Conservation (phyloP, 371 early-diverging fungal species). For the Capniomyces stellatus region DNA sequence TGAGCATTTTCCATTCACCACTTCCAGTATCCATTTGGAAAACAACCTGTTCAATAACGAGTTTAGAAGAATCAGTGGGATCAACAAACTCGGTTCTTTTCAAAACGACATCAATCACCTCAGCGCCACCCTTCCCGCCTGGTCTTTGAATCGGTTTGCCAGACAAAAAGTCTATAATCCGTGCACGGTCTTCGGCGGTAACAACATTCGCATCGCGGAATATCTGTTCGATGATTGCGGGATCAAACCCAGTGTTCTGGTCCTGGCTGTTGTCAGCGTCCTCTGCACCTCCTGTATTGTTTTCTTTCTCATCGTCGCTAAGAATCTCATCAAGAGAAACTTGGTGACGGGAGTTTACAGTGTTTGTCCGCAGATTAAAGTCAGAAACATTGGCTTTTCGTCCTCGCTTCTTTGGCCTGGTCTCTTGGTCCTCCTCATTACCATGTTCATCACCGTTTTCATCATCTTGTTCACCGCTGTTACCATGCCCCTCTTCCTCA, state of each 20-base stretch:
- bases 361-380: background rate
- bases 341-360: too few species aligned
- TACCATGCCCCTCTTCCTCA: background rate
- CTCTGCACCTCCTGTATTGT: background rate
- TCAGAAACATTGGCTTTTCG: too few species aligned
- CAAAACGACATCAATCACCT: background rate
- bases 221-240: background rate
- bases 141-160: background rate
- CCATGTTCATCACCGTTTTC: background rate
- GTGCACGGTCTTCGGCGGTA: background rate
- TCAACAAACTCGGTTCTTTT: background rate
- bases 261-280: background rate
- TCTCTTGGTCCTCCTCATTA: background rate
- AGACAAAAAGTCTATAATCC: background rate
- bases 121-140: background rate
- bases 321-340: too few species aligned
- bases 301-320: background rate
- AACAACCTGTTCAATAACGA: conserved; percentile 1
- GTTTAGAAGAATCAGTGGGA: background rate
- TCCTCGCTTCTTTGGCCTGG: too few species aligned
- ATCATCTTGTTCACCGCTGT: background rate
- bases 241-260: background rate
- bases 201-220: conserved; percentile 1
- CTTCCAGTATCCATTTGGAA: conserved; percentile 1
- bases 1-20: conserved; percentile 5